Evolutionary conservation across 169 alveolate genomes (phyloP).

Genomic region (Toxoplasma gondii): DNA sequence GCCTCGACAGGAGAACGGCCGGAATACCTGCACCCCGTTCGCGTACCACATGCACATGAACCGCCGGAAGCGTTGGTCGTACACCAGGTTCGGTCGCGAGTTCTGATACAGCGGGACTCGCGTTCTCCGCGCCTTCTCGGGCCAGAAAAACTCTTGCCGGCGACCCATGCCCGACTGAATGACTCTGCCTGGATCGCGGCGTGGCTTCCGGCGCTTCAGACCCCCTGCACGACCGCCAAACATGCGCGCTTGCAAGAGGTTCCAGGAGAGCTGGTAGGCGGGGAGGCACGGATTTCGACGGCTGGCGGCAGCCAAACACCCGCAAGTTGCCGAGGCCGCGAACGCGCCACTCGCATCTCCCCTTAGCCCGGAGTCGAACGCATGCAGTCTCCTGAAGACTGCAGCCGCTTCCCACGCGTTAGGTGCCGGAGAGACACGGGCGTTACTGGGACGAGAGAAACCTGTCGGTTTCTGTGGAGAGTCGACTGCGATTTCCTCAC

Average conservation of each 20-base stretch:
- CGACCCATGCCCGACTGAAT: slow-evolving; percentile 68
- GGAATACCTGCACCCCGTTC: slow-evolving; percentile 52
- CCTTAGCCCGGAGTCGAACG: too few relatives aligned
- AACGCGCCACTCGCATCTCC: too few relatives aligned
- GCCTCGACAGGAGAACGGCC: slow-evolving; percentile 60
- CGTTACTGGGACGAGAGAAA: too few relatives aligned
- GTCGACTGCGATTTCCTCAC: too few relatives aligned
- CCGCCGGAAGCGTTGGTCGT: slow-evolving; percentile 52
- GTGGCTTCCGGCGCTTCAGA: slow-evolving; percentile 57
- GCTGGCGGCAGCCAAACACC: too few relatives aligned
- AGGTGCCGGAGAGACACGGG: too few relatives aligned
- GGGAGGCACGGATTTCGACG: too few relatives aligned
- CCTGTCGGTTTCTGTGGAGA: too few relatives aligned
- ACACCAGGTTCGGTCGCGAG: slow-evolving; percentile 48
- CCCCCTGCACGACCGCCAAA: slow-evolving; percentile 71
- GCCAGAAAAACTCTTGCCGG: slow-evolving; percentile 68
- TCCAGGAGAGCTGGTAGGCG: too few relatives aligned
- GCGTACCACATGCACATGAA: slow-evolving; percentile 63
- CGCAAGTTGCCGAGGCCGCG: too few relatives aligned
- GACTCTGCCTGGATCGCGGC: slow-evolving; percentile 37
- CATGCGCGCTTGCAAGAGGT: not conserved
- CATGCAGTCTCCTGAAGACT: too few relatives aligned
- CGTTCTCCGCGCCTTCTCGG: slow-evolving; percentile 47
- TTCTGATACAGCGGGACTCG: slow-evolving; percentile 65
- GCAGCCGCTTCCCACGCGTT: too few relatives aligned